phyloP scores from a whole-genome alignment of 2,329 filamentous ascomycete genomes.

The Venturia asperata region DNA sequence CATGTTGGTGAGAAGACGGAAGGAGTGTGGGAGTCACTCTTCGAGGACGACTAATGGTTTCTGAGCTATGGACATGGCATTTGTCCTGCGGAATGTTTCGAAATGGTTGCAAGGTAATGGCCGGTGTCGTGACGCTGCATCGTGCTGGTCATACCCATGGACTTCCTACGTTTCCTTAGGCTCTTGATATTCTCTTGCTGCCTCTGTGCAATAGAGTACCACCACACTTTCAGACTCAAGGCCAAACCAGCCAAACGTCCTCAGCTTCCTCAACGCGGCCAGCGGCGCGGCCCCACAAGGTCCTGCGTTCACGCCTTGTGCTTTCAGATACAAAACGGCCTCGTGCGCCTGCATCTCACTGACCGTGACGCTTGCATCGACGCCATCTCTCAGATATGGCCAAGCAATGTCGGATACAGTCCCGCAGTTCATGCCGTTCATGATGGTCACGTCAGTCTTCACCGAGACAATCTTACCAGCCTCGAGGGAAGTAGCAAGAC shows the following conservation, averaged over 20 bases:
- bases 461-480: conserved; percentile 44
- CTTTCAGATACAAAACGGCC: conserved; percentile 49
- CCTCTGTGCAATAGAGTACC: conserved; percentile 62
- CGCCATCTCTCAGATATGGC: conserved; percentile 49
- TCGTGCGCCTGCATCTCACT: conserved; percentile 56
- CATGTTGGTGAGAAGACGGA: neutral
- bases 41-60: neutral
- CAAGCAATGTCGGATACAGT: conserved; percentile 61
- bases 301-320: conserved; percentile 44
- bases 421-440: conserved; percentile 68
- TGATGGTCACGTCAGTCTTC: conserved; percentile 56
- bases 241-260: conserved; percentile 28
- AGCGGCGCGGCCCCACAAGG: conserved; percentile 57
- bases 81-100: neutral
- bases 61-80: neutral
- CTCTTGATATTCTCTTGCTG: conserved; percentile 45
- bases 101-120: neutral
- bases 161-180: neutral
- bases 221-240: conserved; percentile 49
- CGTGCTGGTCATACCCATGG: neutral
- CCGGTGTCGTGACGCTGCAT: neutral
- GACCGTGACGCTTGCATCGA: conserved; percentile 55
- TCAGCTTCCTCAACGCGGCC: conserved; percentile 50
- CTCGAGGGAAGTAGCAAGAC: conserved; percentile 48
- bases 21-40: neutral